A percentile compares a stretch with the other conserved stretches of the same genome.
These are phyloP conservation scores for Halteria grandinella DNA, from an alignment of 73 alveolate species.

Conservation along the genomic window DNA sequence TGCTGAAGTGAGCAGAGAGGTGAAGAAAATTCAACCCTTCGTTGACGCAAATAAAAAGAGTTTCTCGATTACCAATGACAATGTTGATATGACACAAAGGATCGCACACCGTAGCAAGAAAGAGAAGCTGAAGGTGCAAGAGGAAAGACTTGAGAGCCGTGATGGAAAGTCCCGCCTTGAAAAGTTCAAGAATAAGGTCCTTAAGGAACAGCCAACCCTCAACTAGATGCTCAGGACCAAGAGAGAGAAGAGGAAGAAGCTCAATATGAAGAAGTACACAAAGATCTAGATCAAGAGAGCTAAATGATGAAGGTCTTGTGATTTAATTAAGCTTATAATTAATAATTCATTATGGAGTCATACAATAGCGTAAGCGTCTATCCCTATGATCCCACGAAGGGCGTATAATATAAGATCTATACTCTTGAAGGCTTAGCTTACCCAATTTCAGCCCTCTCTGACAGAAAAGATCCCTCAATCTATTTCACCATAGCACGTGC, in stretches of 20 bases:
- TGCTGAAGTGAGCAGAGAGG: background rate
- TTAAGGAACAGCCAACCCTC: background rate
- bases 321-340: background rate
- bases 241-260: constrained; percentile 7
- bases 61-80: background rate
- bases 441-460: too few relatives aligned
- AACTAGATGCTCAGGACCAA: background rate
- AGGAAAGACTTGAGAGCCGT: background rate
- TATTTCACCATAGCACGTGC: too few relatives aligned
- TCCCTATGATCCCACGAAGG: too few relatives aligned
- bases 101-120: background rate
- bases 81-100: background rate
- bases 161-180: too few relatives aligned
- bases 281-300: constrained; percentile 7
- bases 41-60: background rate
- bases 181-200: background rate
- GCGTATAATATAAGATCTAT: too few relatives aligned
- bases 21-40: background rate
- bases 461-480: too few relatives aligned
- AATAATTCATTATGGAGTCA: too few relatives aligned
- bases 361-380: too few relatives aligned
- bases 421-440: too few relatives aligned
- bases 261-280: background rate
- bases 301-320: background rate
- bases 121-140: background rate